Evolutionary conservation across 2,329 filamentous ascomycete genomes (phyloP).

Genomic region (Ophiostoma piceae): DNA sequence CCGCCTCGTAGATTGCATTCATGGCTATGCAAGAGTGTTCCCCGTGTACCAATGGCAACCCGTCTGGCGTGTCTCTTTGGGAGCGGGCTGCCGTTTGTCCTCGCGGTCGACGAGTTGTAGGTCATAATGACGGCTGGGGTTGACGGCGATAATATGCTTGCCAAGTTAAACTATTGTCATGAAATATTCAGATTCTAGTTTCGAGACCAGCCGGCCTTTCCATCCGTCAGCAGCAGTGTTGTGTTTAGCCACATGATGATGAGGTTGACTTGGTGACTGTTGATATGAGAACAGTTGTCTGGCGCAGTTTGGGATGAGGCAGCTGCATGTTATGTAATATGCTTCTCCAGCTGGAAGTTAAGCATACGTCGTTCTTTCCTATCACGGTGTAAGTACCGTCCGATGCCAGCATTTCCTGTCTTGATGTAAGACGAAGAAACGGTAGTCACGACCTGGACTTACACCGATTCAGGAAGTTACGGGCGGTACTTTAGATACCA

Average conservation of each 20-base stretch:
- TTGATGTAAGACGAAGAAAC: not conserved
- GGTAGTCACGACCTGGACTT: slow-evolving; percentile 6
- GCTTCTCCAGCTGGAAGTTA: not conserved
- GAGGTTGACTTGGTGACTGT: slow-evolving; percentile 21
- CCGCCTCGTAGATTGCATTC: not conserved
- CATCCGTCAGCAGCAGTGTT: not conserved
- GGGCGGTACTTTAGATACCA: not conserved
- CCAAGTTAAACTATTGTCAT: not conserved
- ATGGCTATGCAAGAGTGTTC: not conserved
- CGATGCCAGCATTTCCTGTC: not conserved
- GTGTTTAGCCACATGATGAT: not conserved
- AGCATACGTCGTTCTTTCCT: not conserved
- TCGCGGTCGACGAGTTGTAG: not conserved
- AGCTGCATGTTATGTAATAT: not conserved
- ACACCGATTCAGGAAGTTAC: slow-evolving; percentile 19
- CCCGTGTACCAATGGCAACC: not conserved
- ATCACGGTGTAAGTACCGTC: not conserved
- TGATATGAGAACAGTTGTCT: slow-evolving; percentile 13
- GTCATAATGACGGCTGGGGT: not conserved
- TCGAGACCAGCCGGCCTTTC: not conserved
- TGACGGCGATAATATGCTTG: not conserved
- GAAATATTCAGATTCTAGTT: not conserved
- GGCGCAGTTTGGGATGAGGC: not conserved
- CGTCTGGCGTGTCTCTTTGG: not conserved
- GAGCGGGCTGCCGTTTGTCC: not conserved